Evolutionary conservation across 148 eudicot species (phyloP), one percentile per base, ranked within the genome.

Genomic region (Drosera capensis): DNA sequence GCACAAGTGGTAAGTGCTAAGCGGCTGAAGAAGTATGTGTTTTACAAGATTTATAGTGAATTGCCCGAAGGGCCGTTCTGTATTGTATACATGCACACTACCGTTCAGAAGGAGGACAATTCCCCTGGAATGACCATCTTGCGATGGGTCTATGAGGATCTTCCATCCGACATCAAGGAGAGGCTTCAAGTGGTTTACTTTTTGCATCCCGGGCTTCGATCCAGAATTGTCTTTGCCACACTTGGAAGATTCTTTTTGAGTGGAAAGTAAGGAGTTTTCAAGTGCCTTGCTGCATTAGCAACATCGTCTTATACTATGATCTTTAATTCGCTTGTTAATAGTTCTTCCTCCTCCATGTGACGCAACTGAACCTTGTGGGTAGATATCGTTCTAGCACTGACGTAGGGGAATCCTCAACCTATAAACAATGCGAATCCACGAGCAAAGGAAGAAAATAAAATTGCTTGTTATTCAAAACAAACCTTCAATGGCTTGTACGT

Each of bases 141-240:
- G 70, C 59, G 97, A 67, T 84, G 97, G 97, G 80, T 90, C 37
- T 90, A 90, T 50, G 97, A 90, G 65, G 95, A 80, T 24, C 82
- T 90, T 20, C 95, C 95, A 9, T 41, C 78, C 48, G 80, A 75
- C 29, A 52, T 60, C 40, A 90, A 90, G 67, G 95, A 84, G 45
- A 90, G 95, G 66, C 87, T 90, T 67, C 86, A 84, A 54, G 71
- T 64, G 19, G 62, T 90, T 7, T 90, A 90, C 66, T 90, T 90
- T 59, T 48, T 90, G 48, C 97, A 90, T 77, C 95, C 97, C 0
- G 94, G 97, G 14, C 79, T 90, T 3, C 81, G 87, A 7, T 84
- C 97, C 28, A 78, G 97, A 74, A 73, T 90, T 57, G 93, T 65
- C 36, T 48, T 90, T 49, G 97, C 97, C 23, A 84, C 97, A 2